A percentile compares a stretch with the other conserved stretches of the same genome.
phyloP scores from a whole-genome alignment of 208 protist genomes.

The Crithidia bombi region DNA sequence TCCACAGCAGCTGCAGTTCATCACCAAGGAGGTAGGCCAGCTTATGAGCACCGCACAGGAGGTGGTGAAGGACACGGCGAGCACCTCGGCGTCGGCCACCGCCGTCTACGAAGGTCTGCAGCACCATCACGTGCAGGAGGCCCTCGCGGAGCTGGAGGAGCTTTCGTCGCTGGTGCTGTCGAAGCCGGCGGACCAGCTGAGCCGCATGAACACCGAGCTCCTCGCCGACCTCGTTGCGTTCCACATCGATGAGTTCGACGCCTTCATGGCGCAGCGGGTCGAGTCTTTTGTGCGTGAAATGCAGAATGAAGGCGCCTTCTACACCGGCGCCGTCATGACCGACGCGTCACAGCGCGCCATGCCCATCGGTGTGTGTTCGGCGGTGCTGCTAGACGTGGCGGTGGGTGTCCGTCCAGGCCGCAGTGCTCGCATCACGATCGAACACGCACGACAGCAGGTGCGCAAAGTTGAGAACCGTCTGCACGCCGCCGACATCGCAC shows the following conservation, averaged over 20 bases:
- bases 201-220: slow-evolving; percentile 70
- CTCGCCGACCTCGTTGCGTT: slow-evolving; percentile 76
- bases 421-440: slow-evolving; percentile 72
- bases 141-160: slow-evolving; percentile 62
- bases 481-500: slow-evolving; percentile 45
- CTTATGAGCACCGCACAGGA: slow-evolving; percentile 33
- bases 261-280: slow-evolving; percentile 70
- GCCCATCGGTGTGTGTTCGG: slow-evolving; percentile 60
- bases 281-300: slow-evolving; percentile 72
- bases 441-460: slow-evolving; percentile 59
- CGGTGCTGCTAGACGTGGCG: slow-evolving; percentile 74
- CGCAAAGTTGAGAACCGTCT: slow-evolving; percentile 66
- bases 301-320: slow-evolving; percentile 70
- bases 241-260: slow-evolving; percentile 86
- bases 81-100: slow-evolving; percentile 30
- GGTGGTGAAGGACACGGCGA: slow-evolving; percentile 24
- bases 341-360: slow-evolving; percentile 47
- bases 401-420: slow-evolving; percentile 78
- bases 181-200: slow-evolving; percentile 49
- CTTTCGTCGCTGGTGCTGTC: slow-evolving; percentile 53
- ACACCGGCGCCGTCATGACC: slow-evolving; percentile 57
- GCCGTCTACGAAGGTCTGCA: slow-evolving; percentile 77
- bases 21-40: slow-evolving; percentile 44
- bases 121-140: slow-evolving; percentile 71
- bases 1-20: slow-evolving; percentile 61